Percentiles rank a stretch among this genome's conserved stretches.
phyloP scores from a whole-genome alignment of 2,329 filamentous ascomycete genomes.

The Ophiostoma sp. region DNA sequence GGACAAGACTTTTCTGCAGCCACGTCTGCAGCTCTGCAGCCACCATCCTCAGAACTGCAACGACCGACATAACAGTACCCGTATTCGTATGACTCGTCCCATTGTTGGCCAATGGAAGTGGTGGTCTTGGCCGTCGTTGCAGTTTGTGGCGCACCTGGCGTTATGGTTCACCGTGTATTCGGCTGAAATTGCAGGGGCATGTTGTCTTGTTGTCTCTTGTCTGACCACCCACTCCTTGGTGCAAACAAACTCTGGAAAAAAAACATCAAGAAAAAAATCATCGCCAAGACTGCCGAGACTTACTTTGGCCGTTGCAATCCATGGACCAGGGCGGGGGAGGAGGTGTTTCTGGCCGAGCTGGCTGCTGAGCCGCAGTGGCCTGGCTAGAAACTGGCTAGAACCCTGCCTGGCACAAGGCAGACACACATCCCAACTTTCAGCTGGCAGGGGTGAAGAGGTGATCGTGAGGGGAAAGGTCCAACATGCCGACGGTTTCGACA shows the following conservation, averaged over 20 bases:
- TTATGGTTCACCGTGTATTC: no score
- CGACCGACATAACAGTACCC: no score
- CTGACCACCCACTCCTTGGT: no score
- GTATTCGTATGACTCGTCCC: not conserved
- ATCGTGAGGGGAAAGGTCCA: not conserved
- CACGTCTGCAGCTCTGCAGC: not conserved
- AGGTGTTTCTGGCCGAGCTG: no score
- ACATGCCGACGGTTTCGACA: not conserved
- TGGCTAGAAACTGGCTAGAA: no score
- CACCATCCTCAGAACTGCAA: not conserved
- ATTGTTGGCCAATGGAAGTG: not conserved
- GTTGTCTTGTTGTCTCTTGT: not conserved
- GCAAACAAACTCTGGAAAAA: no score
- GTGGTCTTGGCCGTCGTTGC: not conserved
- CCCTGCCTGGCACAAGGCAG: no score
- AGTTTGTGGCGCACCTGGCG: no score
- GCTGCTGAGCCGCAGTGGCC: not conserved
- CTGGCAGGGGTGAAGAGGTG: not conserved
- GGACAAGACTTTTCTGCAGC: not conserved
- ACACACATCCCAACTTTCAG: not conserved
- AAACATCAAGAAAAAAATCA: no score
- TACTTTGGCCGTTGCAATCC: no score
- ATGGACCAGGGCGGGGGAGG: no score
- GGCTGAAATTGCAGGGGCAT: not conserved
- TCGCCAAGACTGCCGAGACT: no score